Evolutionary conservation across 441 rosid genomes (phyloP).

Genomic region (Metrosideros polymorpha): DNA sequence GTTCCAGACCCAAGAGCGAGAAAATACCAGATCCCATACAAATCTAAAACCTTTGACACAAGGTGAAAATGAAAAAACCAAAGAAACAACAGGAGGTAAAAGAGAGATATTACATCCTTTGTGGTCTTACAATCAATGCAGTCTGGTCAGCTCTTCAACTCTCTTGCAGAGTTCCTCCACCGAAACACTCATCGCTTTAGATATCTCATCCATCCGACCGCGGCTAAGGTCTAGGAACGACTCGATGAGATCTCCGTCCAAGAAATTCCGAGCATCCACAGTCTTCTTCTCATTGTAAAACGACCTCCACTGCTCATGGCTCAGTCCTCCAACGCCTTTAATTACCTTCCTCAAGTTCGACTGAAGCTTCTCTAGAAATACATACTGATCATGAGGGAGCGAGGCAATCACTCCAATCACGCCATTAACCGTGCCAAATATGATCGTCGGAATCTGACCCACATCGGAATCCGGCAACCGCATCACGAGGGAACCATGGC

Average conservation of each 20-base stretch:
- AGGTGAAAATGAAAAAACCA: background rate
- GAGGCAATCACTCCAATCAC: constrained; percentile 97
- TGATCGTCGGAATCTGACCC: constrained; percentile 73
- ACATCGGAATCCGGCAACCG: constrained; percentile 91
- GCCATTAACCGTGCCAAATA: constrained; percentile 81
- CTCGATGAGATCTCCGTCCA: constrained; percentile 90
- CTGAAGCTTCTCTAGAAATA: constrained; percentile 79
- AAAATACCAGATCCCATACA: background rate
- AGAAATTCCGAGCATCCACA: constrained; percentile 60
- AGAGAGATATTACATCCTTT: background rate
- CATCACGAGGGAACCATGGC: constrained; percentile 97
- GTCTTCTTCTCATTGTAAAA: constrained; percentile 88
- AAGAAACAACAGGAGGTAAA: background rate
- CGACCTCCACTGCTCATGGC: constrained; percentile 95
- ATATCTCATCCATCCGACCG: constrained; percentile 71
- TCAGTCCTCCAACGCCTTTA: constrained; percentile 87
- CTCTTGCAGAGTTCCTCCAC: constrained; percentile 86
- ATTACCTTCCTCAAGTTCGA: constrained; percentile 73
- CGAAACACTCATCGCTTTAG: constrained; percentile 52
- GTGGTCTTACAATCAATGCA: constrained; percentile 40
- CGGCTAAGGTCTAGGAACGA: constrained; percentile 80
- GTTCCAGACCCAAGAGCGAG: background rate
- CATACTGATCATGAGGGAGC: constrained; percentile 67
- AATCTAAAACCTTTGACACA: background rate
- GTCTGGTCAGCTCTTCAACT: constrained; percentile 83